Evolutionary conservation across 768 basidiomycete species (phyloP).

Genomic region (Naematelia aurantialba): DNA sequence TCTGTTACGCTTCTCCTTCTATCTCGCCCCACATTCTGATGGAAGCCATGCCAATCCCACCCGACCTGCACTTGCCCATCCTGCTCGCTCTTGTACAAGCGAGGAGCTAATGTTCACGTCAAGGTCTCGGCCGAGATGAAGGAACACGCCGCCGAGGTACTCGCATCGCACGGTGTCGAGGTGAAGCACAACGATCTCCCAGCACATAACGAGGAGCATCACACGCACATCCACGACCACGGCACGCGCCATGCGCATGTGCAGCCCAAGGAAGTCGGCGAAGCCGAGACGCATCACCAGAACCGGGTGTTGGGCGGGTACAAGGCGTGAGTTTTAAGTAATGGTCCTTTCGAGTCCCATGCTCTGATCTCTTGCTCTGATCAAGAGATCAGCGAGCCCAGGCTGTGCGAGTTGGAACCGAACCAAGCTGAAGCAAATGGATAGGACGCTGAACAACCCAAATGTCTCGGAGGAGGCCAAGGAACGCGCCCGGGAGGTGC

Average conservation of each 20-base stretch:
- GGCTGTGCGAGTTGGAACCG: too few relatives aligned
- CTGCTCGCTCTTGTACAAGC: not conserved
- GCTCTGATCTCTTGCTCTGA: too few relatives aligned
- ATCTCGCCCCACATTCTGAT: too few relatives aligned
- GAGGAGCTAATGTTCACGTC: not conserved
- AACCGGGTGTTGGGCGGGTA: not conserved
- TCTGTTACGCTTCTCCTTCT: too few relatives aligned
- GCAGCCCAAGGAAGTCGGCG: not conserved
- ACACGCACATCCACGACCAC: not conserved
- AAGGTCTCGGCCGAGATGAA: not conserved
- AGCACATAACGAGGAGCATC: not conserved
- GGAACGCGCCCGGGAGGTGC: conserved; percentile 13
- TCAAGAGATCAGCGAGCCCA: too few relatives aligned
- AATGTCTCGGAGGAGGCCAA: conserved; percentile 16
- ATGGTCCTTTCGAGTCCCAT: too few relatives aligned
- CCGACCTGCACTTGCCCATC: too few relatives aligned
- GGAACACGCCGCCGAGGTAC: not conserved
- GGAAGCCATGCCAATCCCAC: too few relatives aligned
- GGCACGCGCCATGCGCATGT: not conserved
- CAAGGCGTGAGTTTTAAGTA: conserved; percentile 6
- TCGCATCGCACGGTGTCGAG: not conserved
- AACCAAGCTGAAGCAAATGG: too few relatives aligned
- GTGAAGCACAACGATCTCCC: not conserved
- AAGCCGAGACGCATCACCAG: not conserved
- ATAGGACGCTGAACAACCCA: conserved; percentile 29